Conservation (phyloP, 148 eudicot genomes). For the Hydrangea macrophylla region DNA sequence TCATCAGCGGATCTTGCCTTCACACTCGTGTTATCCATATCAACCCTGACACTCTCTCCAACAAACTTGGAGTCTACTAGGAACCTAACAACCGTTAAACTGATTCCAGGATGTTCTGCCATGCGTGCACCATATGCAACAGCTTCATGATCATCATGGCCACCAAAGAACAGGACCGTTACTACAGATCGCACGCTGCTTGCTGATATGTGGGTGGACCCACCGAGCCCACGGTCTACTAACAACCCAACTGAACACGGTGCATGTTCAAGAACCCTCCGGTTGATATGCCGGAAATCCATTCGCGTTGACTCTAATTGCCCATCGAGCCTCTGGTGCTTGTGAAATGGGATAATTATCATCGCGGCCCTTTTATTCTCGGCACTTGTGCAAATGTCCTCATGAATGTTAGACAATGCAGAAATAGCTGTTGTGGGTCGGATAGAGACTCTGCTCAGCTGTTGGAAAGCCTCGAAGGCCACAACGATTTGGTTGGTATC, state of each 20-base stretch:
- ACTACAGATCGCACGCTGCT: conserved; percentile 62
- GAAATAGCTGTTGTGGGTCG: conserved; percentile 78
- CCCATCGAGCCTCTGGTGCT: conserved; percentile 69
- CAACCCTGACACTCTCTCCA: conserved; percentile 32
- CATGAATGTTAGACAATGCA: conserved; percentile 51
- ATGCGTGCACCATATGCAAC: conserved; percentile 61
- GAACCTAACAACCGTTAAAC: conserved; percentile 45
- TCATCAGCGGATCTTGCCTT: conserved; percentile 33
- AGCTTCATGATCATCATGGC: conserved; percentile 77
- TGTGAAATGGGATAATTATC: conserved; percentile 71
- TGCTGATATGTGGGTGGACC: conserved; percentile 62
- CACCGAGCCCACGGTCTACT: conserved; percentile 84
- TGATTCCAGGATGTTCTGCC: conserved; percentile 83
- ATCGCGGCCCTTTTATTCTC: conserved; percentile 56
- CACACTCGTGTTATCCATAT: conserved; percentile 16
- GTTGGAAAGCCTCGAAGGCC: conserved; percentile 73
- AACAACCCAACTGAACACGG: conserved; percentile 75
- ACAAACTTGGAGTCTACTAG: conserved; percentile 26
- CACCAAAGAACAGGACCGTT: conserved; percentile 59
- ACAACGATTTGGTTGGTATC: conserved; percentile 59
- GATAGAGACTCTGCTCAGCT: conserved; percentile 56
- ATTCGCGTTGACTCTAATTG: conserved; percentile 58
- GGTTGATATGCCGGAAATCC: conserved; percentile 51
- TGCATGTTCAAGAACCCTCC: conserved; percentile 47
- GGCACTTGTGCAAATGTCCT: conserved; percentile 64